Conservation (phyloP, 306 rosid species). For the Dryas octopetala region DNA sequence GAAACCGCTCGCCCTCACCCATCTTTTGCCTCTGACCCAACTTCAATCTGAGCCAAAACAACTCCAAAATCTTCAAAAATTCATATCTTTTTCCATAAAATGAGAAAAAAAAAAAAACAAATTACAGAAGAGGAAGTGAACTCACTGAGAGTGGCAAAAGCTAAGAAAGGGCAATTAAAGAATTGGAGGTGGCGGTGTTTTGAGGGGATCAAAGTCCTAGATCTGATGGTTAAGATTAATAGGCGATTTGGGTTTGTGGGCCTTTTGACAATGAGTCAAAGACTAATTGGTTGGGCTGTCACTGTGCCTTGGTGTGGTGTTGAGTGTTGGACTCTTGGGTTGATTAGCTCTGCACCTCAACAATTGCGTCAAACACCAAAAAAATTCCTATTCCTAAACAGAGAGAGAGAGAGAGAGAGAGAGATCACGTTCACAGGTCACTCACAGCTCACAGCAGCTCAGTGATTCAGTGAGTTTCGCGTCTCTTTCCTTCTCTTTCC, state of each 20-base stretch:
- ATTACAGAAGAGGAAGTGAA: not conserved
- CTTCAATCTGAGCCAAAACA: conserved; percentile 19
- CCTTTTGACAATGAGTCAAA: not conserved
- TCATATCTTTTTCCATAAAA: not conserved
- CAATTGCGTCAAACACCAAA: conserved; percentile 10
- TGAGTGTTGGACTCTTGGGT: not conserved
- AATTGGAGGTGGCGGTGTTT: not conserved
- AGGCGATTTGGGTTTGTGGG: not conserved
- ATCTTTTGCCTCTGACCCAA: conserved; percentile 38
- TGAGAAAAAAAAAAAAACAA: not conserved
- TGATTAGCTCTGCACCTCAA: not conserved
- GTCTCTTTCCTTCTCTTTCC: not conserved
- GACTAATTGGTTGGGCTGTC: conserved; percentile 23
- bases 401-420: not conserved
- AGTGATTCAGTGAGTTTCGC: conserved; percentile 3
- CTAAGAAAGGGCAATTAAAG: not conserved
- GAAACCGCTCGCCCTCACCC: conserved; percentile 70
- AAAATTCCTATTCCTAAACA: not conserved
- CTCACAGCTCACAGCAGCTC: not conserved
- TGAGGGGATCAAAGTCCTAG: conserved; percentile 7
- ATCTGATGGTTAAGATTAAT: conserved; percentile 23
- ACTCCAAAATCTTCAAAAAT: not conserved
- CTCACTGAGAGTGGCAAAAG: conserved; percentile 2
- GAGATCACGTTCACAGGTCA: not conserved
- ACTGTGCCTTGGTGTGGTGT: not conserved